These are phyloP conservation scores for Xylaria castorea DNA, from an alignment of 495 filamentous ascomycete species.

Conservation along the genomic window DNA sequence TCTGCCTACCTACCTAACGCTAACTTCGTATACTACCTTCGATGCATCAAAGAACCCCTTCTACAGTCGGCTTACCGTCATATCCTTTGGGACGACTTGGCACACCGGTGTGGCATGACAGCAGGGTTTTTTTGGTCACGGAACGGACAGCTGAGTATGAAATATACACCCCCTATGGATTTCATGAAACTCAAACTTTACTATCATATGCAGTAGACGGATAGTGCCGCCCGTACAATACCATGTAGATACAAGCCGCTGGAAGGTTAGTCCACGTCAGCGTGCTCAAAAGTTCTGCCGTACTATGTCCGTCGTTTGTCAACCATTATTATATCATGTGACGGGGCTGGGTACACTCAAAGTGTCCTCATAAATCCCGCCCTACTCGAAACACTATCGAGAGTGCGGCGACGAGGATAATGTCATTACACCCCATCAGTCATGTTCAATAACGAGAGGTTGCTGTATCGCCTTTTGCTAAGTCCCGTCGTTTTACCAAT, in stretches of 20 bases:
- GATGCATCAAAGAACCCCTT: neutral
- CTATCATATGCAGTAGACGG: neutral
- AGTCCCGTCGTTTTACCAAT: neutral
- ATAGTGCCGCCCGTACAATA: neutral
- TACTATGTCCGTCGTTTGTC: neutral
- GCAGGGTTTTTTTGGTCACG: neutral
- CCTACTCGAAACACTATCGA: neutral
- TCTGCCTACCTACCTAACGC: neutral
- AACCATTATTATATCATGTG: neutral
- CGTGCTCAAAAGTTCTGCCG: neutral
- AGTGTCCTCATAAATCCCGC: neutral
- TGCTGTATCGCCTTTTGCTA: neutral
- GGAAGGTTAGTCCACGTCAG: neutral
- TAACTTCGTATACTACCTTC: neutral
- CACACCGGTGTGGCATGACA: neutral
- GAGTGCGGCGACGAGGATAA: neutral
- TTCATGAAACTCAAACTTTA: neutral
- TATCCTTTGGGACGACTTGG: neutral
- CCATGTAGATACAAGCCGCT: neutral
- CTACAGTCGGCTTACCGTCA: neutral
- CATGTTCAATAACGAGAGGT: neutral
- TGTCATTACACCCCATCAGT: neutral
- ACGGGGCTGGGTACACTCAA: neutral
- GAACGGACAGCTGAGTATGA: neutral
- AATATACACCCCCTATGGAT: neutral